Conservation (phyloP, 176 grass and related monocot species). For the Thalia dealbata region DNA sequence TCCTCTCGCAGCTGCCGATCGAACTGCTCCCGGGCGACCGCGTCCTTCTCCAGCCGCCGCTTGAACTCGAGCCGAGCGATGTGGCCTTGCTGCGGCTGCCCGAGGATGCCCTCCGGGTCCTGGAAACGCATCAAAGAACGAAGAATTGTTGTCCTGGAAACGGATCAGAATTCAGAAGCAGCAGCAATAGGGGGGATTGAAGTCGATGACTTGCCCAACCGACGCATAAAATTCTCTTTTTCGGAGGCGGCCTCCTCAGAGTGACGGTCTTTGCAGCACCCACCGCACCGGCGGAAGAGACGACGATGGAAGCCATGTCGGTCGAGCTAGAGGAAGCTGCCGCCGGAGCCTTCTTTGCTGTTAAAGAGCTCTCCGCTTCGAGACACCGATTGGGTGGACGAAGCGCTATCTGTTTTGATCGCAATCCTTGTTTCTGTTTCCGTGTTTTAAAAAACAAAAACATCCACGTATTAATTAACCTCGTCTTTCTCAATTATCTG, state of each 20-base stretch:
- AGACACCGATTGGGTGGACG: not conserved
- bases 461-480: too few relatives aligned
- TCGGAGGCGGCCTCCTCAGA: not conserved
- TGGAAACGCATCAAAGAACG: constrained; percentile 9
- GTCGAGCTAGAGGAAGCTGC: not conserved
- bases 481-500: too few relatives aligned
- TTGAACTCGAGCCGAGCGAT: constrained; percentile 65
- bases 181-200: not conserved
- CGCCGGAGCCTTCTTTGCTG: too few relatives aligned
- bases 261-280: not conserved
- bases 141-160: not conserved
- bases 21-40: constrained; percentile 47
- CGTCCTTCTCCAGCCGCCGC: constrained; percentile 56
- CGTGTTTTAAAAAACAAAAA: too few relatives aligned
- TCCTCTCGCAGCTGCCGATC: constrained; percentile 68
- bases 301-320: not conserved
- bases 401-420: not conserved
- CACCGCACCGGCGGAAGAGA: not conserved
- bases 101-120: constrained; percentile 78
- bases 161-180: not conserved
- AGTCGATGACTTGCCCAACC: not conserved
- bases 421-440: too few relatives aligned
- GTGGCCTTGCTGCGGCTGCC: constrained; percentile 53
- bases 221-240: constrained; percentile 3
- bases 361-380: too few relatives aligned